Conservation (phyloP, 169 alveolate species). For the Plasmodium berghei region DNA sequence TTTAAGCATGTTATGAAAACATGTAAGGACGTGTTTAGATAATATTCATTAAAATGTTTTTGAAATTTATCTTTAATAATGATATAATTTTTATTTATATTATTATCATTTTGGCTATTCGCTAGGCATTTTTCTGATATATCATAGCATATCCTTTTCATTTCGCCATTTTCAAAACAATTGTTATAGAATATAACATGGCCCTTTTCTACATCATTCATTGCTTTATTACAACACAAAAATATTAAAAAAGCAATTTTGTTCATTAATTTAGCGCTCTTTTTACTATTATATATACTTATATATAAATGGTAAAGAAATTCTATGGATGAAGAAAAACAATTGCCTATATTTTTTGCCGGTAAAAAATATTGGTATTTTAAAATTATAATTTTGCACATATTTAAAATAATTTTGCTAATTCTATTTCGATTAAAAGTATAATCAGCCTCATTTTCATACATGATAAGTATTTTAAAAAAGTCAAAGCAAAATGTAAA, state of each 20-base stretch:
- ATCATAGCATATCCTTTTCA: background rate
- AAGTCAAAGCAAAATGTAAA: slow-evolving; percentile 46
- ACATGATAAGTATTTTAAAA: slow-evolving; percentile 25
- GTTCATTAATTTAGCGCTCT: slow-evolving; percentile 5
- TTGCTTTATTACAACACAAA: slow-evolving; percentile 26
- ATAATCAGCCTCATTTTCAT: slow-evolving; percentile 1
- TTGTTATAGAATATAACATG: slow-evolving; percentile 28
- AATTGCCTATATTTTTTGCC: slow-evolving; percentile 18
- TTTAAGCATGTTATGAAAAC: slow-evolving; percentile 32
- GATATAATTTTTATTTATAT: background rate
- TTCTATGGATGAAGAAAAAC: slow-evolving; percentile 32
- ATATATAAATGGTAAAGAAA: slow-evolving; percentile 36
- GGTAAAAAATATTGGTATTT: slow-evolving; percentile 41
- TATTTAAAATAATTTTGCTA: slow-evolving; percentile 32
- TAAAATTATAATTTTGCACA: slow-evolving; percentile 28
- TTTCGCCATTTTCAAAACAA: background rate
- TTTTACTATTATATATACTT: slow-evolving; percentile 28
- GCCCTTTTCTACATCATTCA: slow-evolving; percentile 8
- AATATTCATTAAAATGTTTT: slow-evolving; percentile 52
- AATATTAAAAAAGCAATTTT: slow-evolving; percentile 18
- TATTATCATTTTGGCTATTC: background rate
- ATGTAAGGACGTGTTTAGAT: slow-evolving; percentile 44
- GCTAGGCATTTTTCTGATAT: background rate
- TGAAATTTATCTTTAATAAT: slow-evolving; percentile 24
- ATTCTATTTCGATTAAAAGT: background rate